Evolutionary conservation across 805 yeast genomes (phyloP).

Genomic region (Metschnikowia dekortorum): DNA sequence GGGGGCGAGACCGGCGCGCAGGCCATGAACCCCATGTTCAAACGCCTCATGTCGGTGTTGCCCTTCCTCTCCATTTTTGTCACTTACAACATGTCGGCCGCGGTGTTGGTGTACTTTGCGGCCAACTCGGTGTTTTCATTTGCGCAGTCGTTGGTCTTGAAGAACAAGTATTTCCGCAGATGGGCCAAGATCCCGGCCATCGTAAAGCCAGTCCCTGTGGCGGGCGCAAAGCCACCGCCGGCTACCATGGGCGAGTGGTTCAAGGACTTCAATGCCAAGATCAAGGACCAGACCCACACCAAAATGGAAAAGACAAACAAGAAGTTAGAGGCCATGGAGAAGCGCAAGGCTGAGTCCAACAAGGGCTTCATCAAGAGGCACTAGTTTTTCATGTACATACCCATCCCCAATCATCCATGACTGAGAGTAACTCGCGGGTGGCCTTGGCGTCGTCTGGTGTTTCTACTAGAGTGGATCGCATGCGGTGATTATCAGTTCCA

Average conservation of each 20-base stretch:
- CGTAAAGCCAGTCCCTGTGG: conserved; percentile 46
- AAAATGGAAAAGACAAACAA: conserved; percentile 33
- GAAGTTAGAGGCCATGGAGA: conserved; percentile 35
- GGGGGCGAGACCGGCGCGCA: conserved; percentile 93
- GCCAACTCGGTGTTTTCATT: conserved; percentile 74
- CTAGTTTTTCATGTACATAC: conserved; percentile 11
- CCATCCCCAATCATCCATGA: background rate
- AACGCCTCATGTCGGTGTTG: conserved; percentile 62
- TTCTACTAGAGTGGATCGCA: no score
- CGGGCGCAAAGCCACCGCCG: conserved; percentile 25
- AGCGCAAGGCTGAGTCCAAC: conserved; percentile 26
- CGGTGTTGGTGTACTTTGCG: conserved; percentile 80
- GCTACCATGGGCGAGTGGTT: conserved; percentile 36
- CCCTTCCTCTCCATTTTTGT: conserved; percentile 85
- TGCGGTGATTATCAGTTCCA: no score
- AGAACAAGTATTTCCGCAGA: conserved; percentile 55
- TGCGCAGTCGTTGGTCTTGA: conserved; percentile 63
- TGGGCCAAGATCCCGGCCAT: conserved; percentile 57
- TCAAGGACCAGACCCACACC: conserved; percentile 29
- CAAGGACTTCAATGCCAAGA: conserved; percentile 28
- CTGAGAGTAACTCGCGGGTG: no score
- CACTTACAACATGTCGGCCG: conserved; percentile 82
- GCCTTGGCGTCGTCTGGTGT: no score
- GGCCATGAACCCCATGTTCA: conserved; percentile 54
- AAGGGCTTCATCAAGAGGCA: conserved; percentile 40